phyloP scores from a whole-genome alignment of 257 asterid species.

The Solanum chaucha region DNA sequence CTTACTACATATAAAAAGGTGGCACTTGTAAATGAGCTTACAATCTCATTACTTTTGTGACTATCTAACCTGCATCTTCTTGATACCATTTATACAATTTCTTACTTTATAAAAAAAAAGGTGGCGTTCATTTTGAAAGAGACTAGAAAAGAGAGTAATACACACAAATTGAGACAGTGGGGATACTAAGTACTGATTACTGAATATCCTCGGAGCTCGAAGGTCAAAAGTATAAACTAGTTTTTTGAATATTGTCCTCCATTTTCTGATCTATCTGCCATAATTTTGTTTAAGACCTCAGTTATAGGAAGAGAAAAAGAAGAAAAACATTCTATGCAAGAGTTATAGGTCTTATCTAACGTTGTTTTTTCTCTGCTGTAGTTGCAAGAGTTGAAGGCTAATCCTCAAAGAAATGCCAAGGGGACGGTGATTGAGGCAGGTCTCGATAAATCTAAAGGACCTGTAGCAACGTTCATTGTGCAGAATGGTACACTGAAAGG shows the following conservation, averaged over 20 bases:
- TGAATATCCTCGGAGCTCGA: not conserved
- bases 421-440: constrained; percentile 98
- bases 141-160: not conserved
- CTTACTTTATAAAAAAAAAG: not conserved
- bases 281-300: not conserved
- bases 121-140: not conserved
- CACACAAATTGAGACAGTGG: not conserved
- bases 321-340: not conserved
- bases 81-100: not conserved
- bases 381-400: constrained; percentile 99
- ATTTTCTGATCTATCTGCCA: not conserved
- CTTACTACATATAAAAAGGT: not conserved
- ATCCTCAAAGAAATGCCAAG: constrained; percentile 85
- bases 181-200: not conserved
- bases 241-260: not conserved
- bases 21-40: not conserved
- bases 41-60: not conserved
- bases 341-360: not conserved
- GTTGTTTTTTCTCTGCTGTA: constrained; percentile 3
- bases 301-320: not conserved
- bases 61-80: not conserved
- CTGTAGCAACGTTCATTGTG: constrained; percentile 88
- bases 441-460: constrained; percentile 91
- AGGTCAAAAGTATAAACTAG: not conserved
- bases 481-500: constrained; percentile 88